Evolutionary conservation across 2,329 filamentous ascomycete species (phyloP).

Genomic region (Xenoacremonium recifei): DNA sequence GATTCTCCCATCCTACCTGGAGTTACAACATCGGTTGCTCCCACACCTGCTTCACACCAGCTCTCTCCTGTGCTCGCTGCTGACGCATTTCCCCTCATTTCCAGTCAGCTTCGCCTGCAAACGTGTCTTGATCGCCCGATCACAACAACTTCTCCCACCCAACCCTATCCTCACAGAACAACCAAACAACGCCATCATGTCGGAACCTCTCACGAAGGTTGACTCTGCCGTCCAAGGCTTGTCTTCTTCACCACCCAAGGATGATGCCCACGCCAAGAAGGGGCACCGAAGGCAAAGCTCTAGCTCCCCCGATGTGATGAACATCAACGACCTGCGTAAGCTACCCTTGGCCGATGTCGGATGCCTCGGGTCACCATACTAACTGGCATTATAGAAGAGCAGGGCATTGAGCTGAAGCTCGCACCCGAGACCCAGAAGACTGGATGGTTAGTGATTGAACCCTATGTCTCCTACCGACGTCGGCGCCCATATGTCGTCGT

Average conservation of each 20-base stretch:
- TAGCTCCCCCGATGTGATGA: conserved; percentile 63
- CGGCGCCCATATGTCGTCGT: too few relatives aligned
- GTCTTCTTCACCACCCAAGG: conserved; percentile 62
- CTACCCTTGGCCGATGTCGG: background rate
- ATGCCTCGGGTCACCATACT: conserved; percentile 11
- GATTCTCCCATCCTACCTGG: too few relatives aligned
- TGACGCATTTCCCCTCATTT: background rate
- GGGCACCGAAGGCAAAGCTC: conserved; percentile 71
- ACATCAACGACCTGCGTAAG: conserved; percentile 84
- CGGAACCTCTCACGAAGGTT: conserved; percentile 73
- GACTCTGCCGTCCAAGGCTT: conserved; percentile 87
- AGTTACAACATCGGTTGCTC: too few relatives aligned
- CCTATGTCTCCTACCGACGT: background rate
- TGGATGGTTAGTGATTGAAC: conserved; percentile 66
- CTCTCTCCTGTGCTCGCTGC: background rate
- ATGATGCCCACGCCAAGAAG: conserved; percentile 33
- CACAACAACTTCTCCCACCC: too few relatives aligned
- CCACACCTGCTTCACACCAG: too few relatives aligned
- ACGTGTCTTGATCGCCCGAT: conserved; percentile 16
- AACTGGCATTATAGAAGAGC: conserved; percentile 58
- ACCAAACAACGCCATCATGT: conserved; percentile 30
- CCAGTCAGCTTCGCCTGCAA: background rate
- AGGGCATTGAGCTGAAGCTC: conserved; percentile 69
- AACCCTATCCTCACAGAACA: conserved; percentile 9
- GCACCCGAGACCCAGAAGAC: conserved; percentile 82